Evolutionary conservation across 352 stramenopile species (phyloP).

Genomic region (Thalassiosira mediterranea): DNA sequence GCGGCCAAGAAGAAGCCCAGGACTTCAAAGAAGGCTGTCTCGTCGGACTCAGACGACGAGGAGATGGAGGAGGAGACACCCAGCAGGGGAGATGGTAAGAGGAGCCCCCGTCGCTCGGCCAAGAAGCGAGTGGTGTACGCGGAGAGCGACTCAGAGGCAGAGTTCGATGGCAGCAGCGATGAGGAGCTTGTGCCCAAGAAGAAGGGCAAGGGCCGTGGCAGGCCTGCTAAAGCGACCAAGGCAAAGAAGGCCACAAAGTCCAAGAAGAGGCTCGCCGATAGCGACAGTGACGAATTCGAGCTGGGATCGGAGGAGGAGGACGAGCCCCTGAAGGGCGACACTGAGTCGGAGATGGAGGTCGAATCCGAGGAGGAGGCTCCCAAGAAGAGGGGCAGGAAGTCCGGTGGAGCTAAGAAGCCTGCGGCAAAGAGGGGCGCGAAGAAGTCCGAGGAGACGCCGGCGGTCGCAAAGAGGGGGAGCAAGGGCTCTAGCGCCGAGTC

Average conservation of each 20-base stretch:
- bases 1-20: slow-evolving; percentile 14
- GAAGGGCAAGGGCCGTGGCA: background rate
- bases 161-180: slow-evolving; percentile 14
- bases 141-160: slow-evolving; percentile 24
- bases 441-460: slow-evolving; percentile 21
- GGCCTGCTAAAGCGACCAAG: slow-evolving; percentile 13
- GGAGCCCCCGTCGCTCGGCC: slow-evolving; percentile 11
- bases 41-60: slow-evolving; percentile 12
- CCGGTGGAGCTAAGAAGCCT: slow-evolving; percentile 12
- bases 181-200: slow-evolving; percentile 21
- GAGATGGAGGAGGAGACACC: slow-evolving; percentile 15
- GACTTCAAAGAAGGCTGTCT: slow-evolving; percentile 8
- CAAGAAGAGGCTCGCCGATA: slow-evolving; percentile 16
- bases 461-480: slow-evolving; percentile 2
- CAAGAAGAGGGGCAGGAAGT: slow-evolving; percentile 36
- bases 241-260: slow-evolving; percentile 23
- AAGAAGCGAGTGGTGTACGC: slow-evolving; percentile 41
- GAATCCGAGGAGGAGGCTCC: slow-evolving; percentile 7
- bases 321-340: slow-evolving; percentile 30
- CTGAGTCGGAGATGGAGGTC: slow-evolving; percentile 40
- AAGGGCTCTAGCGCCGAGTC: slow-evolving; percentile 15
- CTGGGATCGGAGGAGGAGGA: slow-evolving; percentile 36
- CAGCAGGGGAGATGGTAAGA: background rate
- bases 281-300: slow-evolving; percentile 35
- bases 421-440: slow-evolving; percentile 2